Percentiles rank a stretch among this genome's conserved stretches.
phyloP scores from a whole-genome alignment of 371 early-diverging fungal genomes.

The Rhizomucor pusillus region DNA sequence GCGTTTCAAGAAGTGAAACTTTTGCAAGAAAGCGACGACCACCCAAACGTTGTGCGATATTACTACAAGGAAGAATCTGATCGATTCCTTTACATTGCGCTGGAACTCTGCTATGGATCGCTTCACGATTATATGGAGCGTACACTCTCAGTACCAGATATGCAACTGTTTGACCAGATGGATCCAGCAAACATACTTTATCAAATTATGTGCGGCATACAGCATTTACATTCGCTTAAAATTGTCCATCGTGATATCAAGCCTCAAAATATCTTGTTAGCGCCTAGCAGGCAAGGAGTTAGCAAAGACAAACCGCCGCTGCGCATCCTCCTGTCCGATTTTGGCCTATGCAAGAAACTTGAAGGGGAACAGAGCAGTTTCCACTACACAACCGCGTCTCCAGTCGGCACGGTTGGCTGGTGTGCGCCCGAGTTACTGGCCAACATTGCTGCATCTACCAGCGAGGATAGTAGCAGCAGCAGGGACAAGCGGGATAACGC shows the following conservation, averaged over 20 bases:
- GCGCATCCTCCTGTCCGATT: conserved; percentile 93
- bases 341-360: conserved; percentile 95
- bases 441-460: conserved; percentile 26
- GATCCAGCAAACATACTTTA: conserved; percentile 57
- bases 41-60: conserved; percentile 97
- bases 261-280: conserved; percentile 87
- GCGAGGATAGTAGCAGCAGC: conserved; percentile 17
- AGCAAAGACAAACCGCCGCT: conserved; percentile 19
- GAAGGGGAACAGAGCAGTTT: conserved; percentile 94
- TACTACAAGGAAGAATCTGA: conserved; percentile 87
- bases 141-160: conserved; percentile 25
- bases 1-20: conserved; percentile 92
- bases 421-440: conserved; percentile 89
- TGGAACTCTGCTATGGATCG: conserved; percentile 87
- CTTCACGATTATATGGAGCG: conserved; percentile 61
- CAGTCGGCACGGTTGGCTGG: conserved; percentile 94
- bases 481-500: conserved; percentile 11
- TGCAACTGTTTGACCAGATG: conserved; percentile 30
- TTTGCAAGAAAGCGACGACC: conserved; percentile 90
- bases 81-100: conserved; percentile 92
- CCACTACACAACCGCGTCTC: conserved; percentile 80
- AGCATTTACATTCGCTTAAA: conserved; percentile 87
- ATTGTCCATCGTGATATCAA: conserved; percentile 98
- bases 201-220: conserved; percentile 82
- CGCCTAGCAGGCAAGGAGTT: conserved; percentile 49